A percentile compares a stretch with the other conserved stretches of the same genome.
phyloP scores from a whole-genome alignment of 2,329 filamentous ascomycete species.

The Penicillium sp. region DNA sequence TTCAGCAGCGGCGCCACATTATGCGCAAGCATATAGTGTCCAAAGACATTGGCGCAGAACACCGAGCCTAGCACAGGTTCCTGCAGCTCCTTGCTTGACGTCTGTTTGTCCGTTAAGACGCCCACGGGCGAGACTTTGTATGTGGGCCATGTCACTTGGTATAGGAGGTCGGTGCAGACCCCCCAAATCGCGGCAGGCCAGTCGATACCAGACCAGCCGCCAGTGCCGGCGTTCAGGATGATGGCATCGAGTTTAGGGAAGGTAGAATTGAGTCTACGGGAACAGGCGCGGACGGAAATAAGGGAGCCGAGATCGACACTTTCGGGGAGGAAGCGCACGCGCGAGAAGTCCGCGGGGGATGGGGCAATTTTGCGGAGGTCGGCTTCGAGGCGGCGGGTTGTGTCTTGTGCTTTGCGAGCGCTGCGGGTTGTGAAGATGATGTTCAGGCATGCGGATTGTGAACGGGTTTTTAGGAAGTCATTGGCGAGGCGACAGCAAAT shows the following conservation, averaged over 20 bases:
- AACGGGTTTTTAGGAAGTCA: constrained; percentile 74
- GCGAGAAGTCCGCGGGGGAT: constrained; percentile 42
- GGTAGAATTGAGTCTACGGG: constrained; percentile 49
- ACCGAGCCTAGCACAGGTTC: constrained; percentile 73
- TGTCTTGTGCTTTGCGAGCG: constrained; percentile 70
- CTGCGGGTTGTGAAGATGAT: constrained; percentile 84
- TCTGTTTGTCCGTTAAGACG: constrained; percentile 55
- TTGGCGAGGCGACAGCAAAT: constrained; percentile 84
- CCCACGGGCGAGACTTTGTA: constrained; percentile 70
- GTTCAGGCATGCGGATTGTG: constrained; percentile 68
- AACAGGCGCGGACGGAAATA: constrained; percentile 56
- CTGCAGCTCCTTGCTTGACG: constrained; percentile 19
- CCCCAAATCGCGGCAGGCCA: constrained; percentile 62
- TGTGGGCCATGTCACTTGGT: constrained; percentile 71
- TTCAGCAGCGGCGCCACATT: constrained; percentile 73
- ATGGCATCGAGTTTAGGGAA: constrained; percentile 75
- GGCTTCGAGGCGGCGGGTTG: constrained; percentile 62
- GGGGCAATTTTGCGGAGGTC: constrained; percentile 56
- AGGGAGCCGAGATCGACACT: constrained; percentile 60
- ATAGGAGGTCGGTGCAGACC: constrained; percentile 62
- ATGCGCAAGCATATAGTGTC: constrained; percentile 87
- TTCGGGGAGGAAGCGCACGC: constrained; percentile 57
- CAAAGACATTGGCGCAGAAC: constrained; percentile 91
- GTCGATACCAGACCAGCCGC: constrained; percentile 79
- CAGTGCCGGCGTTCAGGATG: constrained; percentile 85